Evolutionary conservation across 176 grass and related monocot genomes (phyloP).

Genomic region (Triticum dicoccoides): DNA sequence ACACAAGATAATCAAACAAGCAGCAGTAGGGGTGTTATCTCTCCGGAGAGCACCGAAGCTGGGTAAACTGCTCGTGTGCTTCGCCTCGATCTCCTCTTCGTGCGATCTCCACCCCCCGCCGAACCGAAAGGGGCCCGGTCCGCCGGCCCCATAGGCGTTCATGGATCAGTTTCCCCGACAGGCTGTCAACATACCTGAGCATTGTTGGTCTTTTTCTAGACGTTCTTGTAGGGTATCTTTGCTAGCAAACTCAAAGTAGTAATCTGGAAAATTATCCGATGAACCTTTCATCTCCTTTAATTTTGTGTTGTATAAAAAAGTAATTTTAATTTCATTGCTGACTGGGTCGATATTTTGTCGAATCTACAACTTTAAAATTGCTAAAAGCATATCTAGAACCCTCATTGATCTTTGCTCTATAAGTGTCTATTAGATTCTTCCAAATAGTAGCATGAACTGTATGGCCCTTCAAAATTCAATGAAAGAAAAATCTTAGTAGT

Average conservation of each 20-base stretch:
- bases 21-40: too few relatives aligned
- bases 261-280: not conserved
- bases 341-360: not conserved
- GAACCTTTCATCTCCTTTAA: not conserved
- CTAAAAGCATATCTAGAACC: not conserved
- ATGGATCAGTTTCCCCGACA: too few relatives aligned
- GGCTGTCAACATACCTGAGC: not conserved
- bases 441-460: not conserved
- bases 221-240: not conserved
- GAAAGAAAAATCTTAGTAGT: not conserved
- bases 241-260: not conserved
- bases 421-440: not conserved
- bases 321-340: too few relatives aligned
- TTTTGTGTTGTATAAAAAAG: not conserved
- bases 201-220: not conserved
- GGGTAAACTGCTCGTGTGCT: too few relatives aligned
- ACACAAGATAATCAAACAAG: too few relatives aligned
- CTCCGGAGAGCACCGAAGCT: too few relatives aligned
- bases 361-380: constrained; percentile 6
- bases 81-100: too few relatives aligned
- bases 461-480: not conserved
- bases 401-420: not conserved
- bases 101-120: too few relatives aligned
- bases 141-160: too few relatives aligned
- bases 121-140: too few relatives aligned